These are phyloP conservation scores for Volvox africanus DNA, from an alignment of 139 green algal genomes.

Conservation along the genomic window DNA sequence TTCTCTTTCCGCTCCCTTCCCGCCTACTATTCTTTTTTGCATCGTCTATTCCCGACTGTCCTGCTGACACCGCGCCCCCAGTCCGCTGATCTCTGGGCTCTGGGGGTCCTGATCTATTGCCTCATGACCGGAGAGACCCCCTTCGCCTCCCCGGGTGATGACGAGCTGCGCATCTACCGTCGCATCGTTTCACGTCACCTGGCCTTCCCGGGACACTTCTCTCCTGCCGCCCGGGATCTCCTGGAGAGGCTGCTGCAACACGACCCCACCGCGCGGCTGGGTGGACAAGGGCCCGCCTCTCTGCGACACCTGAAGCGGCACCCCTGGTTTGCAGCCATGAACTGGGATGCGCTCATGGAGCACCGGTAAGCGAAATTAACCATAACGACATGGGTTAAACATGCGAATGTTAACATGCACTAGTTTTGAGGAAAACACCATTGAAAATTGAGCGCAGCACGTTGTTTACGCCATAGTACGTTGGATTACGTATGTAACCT, in stretches of 20 bases:
- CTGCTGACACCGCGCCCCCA: background rate
- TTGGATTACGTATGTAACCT: too few relatives aligned
- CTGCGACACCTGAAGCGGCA: constrained; percentile 71
- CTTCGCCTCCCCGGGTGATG: constrained; percentile 65
- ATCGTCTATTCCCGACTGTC: too few relatives aligned
- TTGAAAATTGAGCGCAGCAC: too few relatives aligned
- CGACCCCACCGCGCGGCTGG: constrained; percentile 54
- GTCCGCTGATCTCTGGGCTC: constrained; percentile 77
- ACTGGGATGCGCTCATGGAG: constrained; percentile 74
- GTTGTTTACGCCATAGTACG: too few relatives aligned
- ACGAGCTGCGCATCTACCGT: constrained; percentile 75
- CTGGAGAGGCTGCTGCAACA: constrained; percentile 66
- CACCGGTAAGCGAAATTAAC: constrained; percentile 18
- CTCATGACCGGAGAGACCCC: constrained; percentile 71
- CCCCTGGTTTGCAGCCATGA: constrained; percentile 74
- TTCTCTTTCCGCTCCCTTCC: background rate
- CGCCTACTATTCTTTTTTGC: background rate
- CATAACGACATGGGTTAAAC: too few relatives aligned
- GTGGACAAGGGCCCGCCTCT: constrained; percentile 36
- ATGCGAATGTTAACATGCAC: too few relatives aligned
- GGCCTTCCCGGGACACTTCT: constrained; percentile 64
- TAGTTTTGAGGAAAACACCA: too few relatives aligned
- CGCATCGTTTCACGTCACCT: constrained; percentile 58
- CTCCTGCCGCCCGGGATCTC: constrained; percentile 63
- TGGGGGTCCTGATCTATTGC: constrained; percentile 82